Base-by-base conservation (phyloP, 495 filamentous ascomycete species). In the Bryoglossum gracile region DNA sequence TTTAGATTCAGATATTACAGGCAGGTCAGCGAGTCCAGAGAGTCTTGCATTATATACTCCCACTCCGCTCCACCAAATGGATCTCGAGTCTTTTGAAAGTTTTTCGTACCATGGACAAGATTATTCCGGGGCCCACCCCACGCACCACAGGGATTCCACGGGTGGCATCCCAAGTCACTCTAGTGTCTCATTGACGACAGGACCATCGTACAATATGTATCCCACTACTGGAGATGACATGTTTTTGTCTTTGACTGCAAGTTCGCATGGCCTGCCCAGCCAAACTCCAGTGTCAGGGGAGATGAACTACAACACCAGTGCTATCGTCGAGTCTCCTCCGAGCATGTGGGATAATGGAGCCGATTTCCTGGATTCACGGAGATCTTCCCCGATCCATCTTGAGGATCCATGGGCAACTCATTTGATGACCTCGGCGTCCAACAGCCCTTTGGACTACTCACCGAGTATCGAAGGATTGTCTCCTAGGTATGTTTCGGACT, bases 1-100 rank as follows among this genome's bases (percentile, higher is more conserved):
- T 32, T 18, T 43, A 14, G 54, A 50, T n/a, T 56, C 53, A 54
- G 57, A 60, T 57, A 42, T 42, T 24, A 54, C 53, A 46, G 54
- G 44, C 21, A 56, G 54, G 34, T 60, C 56, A 43, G 43, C 36
- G 39, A 57, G 53, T 35, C 57, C 57, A 18, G 49, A 46, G 14
- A 38, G 44, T 40, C 19, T 40, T 16, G 57, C 38, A 36, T 51
- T 53, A 14, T 57, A 39, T 47, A 48, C 50, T 42, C 48, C 57
- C 19, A 53, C 48, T 2, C 48, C 57, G 16, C 49, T 44, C 3
- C 53, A 52, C 5, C 50, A 42, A 19, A 35, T 55, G 32, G 54
- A 60, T 19, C 21, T 57, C 14, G 47, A 54, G n/a, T 39, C 41
- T 37, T 53, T 49, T 43, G 51, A 56, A 11, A 54, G 33, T 30